Evolutionary conservation across 352 stramenopile species (phyloP).

Genomic region (Albugo candida): DNA sequence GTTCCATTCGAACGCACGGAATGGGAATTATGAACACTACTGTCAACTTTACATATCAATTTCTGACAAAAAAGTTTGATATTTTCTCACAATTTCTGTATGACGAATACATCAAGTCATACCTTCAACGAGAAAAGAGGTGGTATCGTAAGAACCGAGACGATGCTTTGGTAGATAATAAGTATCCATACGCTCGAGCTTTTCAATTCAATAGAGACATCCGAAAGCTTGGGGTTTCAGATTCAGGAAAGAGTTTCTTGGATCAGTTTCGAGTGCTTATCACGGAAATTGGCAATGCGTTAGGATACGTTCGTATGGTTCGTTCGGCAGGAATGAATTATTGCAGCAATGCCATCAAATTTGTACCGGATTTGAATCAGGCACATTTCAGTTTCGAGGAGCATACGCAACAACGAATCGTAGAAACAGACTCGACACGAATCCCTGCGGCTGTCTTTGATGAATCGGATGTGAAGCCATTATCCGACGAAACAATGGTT

Average conservation of each 20-base stretch:
- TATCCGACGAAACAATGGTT: constrained; percentile 61
- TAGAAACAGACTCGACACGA: constrained; percentile 19
- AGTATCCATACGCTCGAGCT: constrained; percentile 83
- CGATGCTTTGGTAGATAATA: constrained; percentile 77
- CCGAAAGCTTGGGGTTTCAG: constrained; percentile 65
- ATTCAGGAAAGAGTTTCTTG: constrained; percentile 75
- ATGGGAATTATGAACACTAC: constrained; percentile 91
- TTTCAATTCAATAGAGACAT: constrained; percentile 87
- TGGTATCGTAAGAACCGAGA: constrained; percentile 88
- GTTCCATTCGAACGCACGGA: constrained; percentile 86
- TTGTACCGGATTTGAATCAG: constrained; percentile 80
- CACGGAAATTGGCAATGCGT: constrained; percentile 84
- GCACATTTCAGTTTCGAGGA: constrained; percentile 64
- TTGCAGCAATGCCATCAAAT: constrained; percentile 84
- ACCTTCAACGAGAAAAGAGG: constrained; percentile 82
- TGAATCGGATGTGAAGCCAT: constrained; percentile 8
- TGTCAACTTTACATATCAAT: constrained; percentile 92
- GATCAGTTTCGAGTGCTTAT: constrained; percentile 84
- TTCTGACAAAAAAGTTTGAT: constrained; percentile 82
- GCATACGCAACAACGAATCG: constrained; percentile 37
- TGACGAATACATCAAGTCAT: constrained; percentile 88
- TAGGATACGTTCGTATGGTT: constrained; percentile 88
- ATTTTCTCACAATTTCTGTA: constrained; percentile 86
- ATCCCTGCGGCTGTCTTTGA: constrained; percentile 17
- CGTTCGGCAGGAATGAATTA: constrained; percentile 83